Percentiles rank a stretch among this genome's conserved stretches.
phyloP scores from a whole-genome alignment of 805 yeast species.

The Ascoidea tarda region DNA sequence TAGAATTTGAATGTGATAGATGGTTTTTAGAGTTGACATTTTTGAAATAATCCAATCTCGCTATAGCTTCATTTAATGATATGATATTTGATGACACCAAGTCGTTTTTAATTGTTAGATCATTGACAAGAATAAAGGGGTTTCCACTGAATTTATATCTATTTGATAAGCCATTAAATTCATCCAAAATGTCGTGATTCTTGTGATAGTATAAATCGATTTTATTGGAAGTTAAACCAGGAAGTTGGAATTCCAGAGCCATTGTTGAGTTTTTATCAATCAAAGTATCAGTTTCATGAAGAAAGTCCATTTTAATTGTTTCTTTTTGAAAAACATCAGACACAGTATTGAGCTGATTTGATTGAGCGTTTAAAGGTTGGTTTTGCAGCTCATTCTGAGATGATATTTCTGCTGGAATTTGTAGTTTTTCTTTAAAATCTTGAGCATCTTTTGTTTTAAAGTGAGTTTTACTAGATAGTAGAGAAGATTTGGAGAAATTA shows the following conservation, averaged over 20 bases:
- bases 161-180: too few relatives aligned
- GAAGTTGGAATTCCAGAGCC: too few relatives aligned
- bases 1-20: neutral
- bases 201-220: too few relatives aligned
- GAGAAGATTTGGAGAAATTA: neutral
- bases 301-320: too few relatives aligned
- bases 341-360: neutral
- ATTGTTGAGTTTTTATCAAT: too few relatives aligned
- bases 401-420: too few relatives aligned
- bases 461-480: neutral
- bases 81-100: neutral
- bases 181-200: neutral
- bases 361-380: neutral
- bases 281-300: too few relatives aligned
- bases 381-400: neutral
- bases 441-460: too few relatives aligned
- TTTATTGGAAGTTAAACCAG: neutral
- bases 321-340: neutral
- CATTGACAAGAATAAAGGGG: neutral
- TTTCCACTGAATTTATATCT: neutral
- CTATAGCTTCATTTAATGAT: neutral
- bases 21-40: neutral
- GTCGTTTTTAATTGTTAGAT: neutral
- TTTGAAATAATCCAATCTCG: neutral
- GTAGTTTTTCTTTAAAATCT: too few relatives aligned